Evolutionary conservation across 441 rosid species (phyloP).

Genomic region (Erodium texanum): DNA sequence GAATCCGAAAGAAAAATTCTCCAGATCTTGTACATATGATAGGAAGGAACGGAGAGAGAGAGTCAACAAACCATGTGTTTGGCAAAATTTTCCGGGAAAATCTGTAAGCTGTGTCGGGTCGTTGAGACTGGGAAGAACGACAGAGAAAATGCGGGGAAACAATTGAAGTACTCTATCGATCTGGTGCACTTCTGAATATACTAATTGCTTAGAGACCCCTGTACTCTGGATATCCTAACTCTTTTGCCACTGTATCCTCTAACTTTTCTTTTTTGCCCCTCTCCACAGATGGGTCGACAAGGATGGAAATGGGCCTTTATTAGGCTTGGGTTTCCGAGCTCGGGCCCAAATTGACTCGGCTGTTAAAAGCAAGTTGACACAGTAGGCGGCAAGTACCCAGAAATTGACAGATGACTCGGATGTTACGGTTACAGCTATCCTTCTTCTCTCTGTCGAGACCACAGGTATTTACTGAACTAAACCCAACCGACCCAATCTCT

Average conservation of each 20-base stretch:
- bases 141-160: neutral
- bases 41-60: neutral
- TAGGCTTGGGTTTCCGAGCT: no score
- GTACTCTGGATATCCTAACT: neutral
- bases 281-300: no score
- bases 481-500: neutral
- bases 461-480: slow-evolving; percentile 25
- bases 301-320: no score
- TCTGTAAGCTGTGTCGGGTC: neutral
- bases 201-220: neutral
- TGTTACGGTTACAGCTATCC: slow-evolving; percentile 23
- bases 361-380: no score
- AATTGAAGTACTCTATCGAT: neutral
- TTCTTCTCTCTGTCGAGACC: slow-evolving; percentile 29
- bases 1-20: neutral
- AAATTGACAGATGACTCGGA: slow-evolving; percentile 25
- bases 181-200: neutral
- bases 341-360: no score
- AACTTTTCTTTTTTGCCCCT: neutral
- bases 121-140: neutral
- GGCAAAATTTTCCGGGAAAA: slow-evolving; percentile 6
- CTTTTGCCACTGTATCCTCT: no score
- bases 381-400: neutral
- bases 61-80: neutral
- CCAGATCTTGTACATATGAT: neutral